phyloP scores from a whole-genome alignment of 202 grass and related monocot species.

The Saccharum hybrid region DNA sequence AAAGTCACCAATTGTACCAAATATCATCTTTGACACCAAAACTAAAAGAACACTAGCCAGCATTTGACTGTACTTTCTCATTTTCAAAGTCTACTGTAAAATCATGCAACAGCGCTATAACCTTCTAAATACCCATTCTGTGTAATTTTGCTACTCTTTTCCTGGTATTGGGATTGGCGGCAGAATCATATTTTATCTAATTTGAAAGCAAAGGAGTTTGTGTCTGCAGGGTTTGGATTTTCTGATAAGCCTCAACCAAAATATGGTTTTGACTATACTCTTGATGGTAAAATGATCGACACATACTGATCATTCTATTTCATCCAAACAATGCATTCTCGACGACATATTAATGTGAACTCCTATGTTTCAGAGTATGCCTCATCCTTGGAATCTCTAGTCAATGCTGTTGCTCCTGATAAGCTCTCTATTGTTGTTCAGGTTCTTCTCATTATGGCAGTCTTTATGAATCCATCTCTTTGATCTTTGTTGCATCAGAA shows the following conservation, averaged over 20 bases:
- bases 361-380: slow-evolving; percentile 71
- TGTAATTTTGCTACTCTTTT: not conserved
- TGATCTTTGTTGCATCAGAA: slow-evolving; percentile 20
- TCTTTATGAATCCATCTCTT: slow-evolving; percentile 40
- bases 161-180: not conserved
- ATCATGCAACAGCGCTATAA: not conserved
- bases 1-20: not conserved
- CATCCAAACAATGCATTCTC: slow-evolving; percentile 17
- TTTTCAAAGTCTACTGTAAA: not conserved
- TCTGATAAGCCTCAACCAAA: slow-evolving; percentile 97
- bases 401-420: slow-evolving; percentile 70
- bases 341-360: slow-evolving; percentile 33
- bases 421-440: slow-evolving; percentile 94
- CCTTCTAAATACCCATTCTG: slow-evolving; percentile 3
- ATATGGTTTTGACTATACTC: slow-evolving; percentile 97
- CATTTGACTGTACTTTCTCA: slow-evolving; percentile 13
- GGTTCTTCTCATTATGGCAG: slow-evolving; percentile 49
- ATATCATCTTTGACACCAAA: not conserved
- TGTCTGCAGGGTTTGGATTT: slow-evolving; percentile 92
- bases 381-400: slow-evolving; percentile 69
- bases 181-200: slow-evolving; percentile 34
- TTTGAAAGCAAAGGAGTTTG: slow-evolving; percentile 5
- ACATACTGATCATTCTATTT: slow-evolving; percentile 44
- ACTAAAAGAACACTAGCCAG: not conserved
- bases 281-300: slow-evolving; percentile 68